These are phyloP conservation scores for Primulina huaijiensis DNA, from an alignment of 257 asterid genomes.

Conservation along the genomic window DNA sequence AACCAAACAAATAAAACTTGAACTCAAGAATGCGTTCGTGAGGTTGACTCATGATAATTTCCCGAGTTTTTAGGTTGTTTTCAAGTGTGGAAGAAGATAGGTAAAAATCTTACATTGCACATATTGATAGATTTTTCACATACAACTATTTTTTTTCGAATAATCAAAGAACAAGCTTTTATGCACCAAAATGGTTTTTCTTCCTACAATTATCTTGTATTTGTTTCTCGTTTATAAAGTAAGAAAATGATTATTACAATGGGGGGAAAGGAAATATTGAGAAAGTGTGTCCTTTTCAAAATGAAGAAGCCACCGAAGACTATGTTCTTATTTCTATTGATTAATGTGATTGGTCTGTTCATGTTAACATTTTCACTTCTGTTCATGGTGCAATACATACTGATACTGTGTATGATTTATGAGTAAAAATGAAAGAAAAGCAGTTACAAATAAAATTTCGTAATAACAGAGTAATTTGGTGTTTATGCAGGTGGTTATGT, in stretches of 20 bases:
- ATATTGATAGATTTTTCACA: neutral
- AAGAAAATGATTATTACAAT: too few species aligned
- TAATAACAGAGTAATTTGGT: neutral
- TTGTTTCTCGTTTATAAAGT: neutral
- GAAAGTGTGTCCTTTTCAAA: neutral
- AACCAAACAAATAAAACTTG: neutral
- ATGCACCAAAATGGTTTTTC: neutral
- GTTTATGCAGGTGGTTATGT: slow-evolving; percentile 68
- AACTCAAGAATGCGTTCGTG: neutral
- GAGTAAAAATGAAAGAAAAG: neutral
- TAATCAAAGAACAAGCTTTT: neutral
- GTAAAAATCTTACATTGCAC: neutral
- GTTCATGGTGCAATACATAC: neutral
- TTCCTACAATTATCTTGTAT: neutral
- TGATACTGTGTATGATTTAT: neutral
- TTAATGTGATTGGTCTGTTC: neutral
- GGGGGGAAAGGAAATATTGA: neutral
- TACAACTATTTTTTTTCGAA: neutral
- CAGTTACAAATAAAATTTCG: too few species aligned
- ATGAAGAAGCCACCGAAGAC: neutral
- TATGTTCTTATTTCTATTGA: neutral
- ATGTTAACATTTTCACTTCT: neutral
- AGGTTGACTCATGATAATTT: neutral
- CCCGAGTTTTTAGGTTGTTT: neutral
- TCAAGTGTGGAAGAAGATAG: neutral